Evolutionary conservation across 1,139 yeast genomes (phyloP).

Genomic region (Geotrichum aggregatum): DNA sequence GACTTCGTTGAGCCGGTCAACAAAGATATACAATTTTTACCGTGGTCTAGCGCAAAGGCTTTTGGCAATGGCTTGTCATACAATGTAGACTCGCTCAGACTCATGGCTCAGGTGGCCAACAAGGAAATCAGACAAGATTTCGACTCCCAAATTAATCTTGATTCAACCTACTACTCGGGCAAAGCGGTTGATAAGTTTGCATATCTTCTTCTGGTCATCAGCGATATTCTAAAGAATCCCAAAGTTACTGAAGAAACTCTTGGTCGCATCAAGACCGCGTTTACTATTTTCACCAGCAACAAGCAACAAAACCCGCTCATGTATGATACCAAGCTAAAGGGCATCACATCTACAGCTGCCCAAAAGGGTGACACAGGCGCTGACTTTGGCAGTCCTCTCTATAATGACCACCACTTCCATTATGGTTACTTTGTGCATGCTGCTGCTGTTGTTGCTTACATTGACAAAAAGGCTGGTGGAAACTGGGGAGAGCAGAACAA

Average conservation of each 20-base stretch:
- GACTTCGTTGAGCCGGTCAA: slow-evolving; percentile 50
- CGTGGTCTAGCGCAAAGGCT: slow-evolving; percentile 49
- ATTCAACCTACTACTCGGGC: slow-evolving; percentile 55
- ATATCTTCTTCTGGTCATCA: slow-evolving; percentile 59
- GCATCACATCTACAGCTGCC: slow-evolving; percentile 63
- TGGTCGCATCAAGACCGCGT: slow-evolving; percentile 50
- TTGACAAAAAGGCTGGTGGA: slow-evolving; percentile 54
- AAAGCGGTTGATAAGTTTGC: slow-evolving; percentile 75
- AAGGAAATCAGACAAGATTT: slow-evolving; percentile 59
- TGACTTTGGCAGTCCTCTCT: slow-evolving; percentile 65
- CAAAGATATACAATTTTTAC: slow-evolving; percentile 54
- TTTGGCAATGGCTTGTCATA: slow-evolving; percentile 46
- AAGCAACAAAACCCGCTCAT: slow-evolving; percentile 55
- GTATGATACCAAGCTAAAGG: slow-evolving; percentile 65
- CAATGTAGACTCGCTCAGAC: slow-evolving; percentile 55
- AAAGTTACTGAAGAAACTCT: slow-evolving; percentile 49
- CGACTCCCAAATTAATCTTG: slow-evolving; percentile 45
- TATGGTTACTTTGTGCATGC: slow-evolving; percentile 75
- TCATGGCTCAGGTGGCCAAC: slow-evolving; percentile 55
- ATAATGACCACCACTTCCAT: slow-evolving; percentile 80
- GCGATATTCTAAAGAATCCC: slow-evolving; percentile 56
- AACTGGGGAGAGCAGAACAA: slow-evolving; percentile 65
- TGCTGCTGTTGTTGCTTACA: slow-evolving; percentile 67
- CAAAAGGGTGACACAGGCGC: slow-evolving; percentile 47
- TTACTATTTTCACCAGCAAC: slow-evolving; percentile 49